Percentiles rank a stretch among this genome's conserved stretches.
phyloP scores from a whole-genome alignment of 2,329 filamentous ascomycete species.

The Elsinoe ampelina region DNA sequence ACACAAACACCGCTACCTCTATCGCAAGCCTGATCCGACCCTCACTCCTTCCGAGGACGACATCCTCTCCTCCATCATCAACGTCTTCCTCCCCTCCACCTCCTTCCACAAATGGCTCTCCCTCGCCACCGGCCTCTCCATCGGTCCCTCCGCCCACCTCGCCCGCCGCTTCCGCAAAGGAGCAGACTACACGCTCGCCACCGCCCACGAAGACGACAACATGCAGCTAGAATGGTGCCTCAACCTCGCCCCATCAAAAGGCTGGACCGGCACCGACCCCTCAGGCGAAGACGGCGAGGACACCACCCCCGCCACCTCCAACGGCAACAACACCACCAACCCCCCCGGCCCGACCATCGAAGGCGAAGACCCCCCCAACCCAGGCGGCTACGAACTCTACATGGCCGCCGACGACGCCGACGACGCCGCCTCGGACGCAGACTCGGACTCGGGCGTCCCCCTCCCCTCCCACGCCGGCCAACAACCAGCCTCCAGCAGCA shows the following conservation, averaged over 20 bases:
- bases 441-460: constrained; percentile 31
- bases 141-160: constrained; percentile 68
- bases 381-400: constrained; percentile 79
- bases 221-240: constrained; percentile 80
- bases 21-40: constrained; percentile 47
- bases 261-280: constrained; percentile 63
- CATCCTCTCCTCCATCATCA: constrained; percentile 68
- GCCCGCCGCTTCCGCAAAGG: constrained; percentile 80
- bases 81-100: constrained; percentile 71
- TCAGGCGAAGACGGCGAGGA: constrained; percentile 20
- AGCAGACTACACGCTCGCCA: constrained; percentile 86
- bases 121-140: constrained; percentile 64
- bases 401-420: constrained; percentile 73
- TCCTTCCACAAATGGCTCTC: constrained; percentile 87
- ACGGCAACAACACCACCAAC: constrained; percentile 26
- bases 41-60: constrained; percentile 16
- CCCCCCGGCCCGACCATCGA: constrained; percentile 27
- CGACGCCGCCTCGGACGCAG: constrained; percentile 43
- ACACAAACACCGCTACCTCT: constrained; percentile 91
- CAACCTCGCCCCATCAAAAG: constrained; percentile 71
- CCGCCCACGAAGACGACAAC: constrained; percentile 62
- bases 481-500: constrained; percentile 29
- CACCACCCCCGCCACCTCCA: constrained; percentile 24
- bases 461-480: constrained; percentile 25
- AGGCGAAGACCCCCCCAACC: constrained; percentile 43